Conservation (phyloP, 768 basidiomycete genomes). For the Russula ochroleuca region DNA sequence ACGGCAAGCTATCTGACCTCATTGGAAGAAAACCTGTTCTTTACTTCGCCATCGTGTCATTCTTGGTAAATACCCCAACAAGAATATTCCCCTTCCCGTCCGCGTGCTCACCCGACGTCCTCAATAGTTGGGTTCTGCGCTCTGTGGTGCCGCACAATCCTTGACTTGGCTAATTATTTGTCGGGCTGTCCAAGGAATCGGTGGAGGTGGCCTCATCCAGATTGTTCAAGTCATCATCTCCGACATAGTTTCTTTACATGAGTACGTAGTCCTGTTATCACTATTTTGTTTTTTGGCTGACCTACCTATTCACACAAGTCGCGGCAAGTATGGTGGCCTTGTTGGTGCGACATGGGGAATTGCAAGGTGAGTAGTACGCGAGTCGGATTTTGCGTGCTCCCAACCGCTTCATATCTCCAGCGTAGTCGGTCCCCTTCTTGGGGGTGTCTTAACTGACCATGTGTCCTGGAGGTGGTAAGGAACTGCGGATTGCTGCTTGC, state of each 20-base stretch:
- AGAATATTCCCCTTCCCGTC: not conserved
- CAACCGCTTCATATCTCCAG: slow-evolving; percentile 33
- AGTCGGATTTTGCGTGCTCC: not conserved
- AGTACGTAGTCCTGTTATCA: slow-evolving; percentile 43
- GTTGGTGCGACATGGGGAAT: slow-evolving; percentile 81
- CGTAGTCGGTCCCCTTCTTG: slow-evolving; percentile 73
- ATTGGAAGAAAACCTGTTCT: slow-evolving; percentile 67
- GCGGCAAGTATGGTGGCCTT: slow-evolving; percentile 73
- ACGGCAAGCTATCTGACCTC: slow-evolving; percentile 72
- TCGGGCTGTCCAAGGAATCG: slow-evolving; percentile 79
- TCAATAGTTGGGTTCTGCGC: slow-evolving; percentile 63
- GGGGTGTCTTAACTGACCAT: slow-evolving; percentile 73
- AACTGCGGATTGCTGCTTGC: slow-evolving; percentile 3
- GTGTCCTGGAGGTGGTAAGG: slow-evolving; percentile 74
- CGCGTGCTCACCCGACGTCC: not conserved
- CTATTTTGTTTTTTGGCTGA: not conserved
- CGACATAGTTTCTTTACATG: slow-evolving; percentile 77
- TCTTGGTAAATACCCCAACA: slow-evolving; percentile 49
- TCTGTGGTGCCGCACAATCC: slow-evolving; percentile 76
- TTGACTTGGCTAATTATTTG: slow-evolving; percentile 75
- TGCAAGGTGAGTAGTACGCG: slow-evolving; percentile 38
- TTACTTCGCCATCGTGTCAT: slow-evolving; percentile 58
- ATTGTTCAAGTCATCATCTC: slow-evolving; percentile 73
- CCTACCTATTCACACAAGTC: slow-evolving; percentile 37
- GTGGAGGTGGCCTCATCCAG: slow-evolving; percentile 76